Evolutionary conservation across 139 green algal genomes (phyloP).

Genomic region (Volvox reticuliferus): DNA sequence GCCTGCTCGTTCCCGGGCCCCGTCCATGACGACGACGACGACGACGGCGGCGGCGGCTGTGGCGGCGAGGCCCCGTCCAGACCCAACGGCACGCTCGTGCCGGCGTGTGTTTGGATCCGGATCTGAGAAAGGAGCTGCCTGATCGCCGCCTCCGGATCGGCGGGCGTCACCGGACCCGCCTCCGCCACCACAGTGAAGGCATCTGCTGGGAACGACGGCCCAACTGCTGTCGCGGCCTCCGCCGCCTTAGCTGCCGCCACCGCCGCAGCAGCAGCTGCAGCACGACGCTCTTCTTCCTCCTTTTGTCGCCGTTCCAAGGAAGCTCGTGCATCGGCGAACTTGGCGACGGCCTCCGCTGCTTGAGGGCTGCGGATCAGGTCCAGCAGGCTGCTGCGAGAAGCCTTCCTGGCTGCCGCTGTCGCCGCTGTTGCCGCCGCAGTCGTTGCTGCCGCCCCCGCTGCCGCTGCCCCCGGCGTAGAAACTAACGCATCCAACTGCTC

Average conservation of each 20-base stretch:
- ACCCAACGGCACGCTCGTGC: neutral
- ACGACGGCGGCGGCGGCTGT: neutral
- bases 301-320: neutral
- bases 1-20: too few species aligned
- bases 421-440: neutral
- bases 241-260: neutral
- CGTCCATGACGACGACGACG: neutral
- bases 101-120: neutral
- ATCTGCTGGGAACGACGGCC: neutral
- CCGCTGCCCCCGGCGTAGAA: neutral
- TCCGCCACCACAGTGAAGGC: neutral
- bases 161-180: neutral
- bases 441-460: too few species aligned
- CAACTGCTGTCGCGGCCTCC: neutral
- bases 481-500: neutral
- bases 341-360: neutral
- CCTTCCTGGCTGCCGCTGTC: neutral
- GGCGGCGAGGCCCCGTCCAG: neutral
- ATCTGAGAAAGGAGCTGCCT: slow-evolving; percentile 12
- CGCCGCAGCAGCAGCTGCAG: neutral
- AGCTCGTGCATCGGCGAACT: neutral
- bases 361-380: slow-evolving; percentile 21
- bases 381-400: neutral
- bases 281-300: neutral
- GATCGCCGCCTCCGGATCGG: neutral